Evolutionary conservation across 2,329 filamentous ascomycete species (phyloP).

Genomic region (Talaromyces rugulosus): DNA sequence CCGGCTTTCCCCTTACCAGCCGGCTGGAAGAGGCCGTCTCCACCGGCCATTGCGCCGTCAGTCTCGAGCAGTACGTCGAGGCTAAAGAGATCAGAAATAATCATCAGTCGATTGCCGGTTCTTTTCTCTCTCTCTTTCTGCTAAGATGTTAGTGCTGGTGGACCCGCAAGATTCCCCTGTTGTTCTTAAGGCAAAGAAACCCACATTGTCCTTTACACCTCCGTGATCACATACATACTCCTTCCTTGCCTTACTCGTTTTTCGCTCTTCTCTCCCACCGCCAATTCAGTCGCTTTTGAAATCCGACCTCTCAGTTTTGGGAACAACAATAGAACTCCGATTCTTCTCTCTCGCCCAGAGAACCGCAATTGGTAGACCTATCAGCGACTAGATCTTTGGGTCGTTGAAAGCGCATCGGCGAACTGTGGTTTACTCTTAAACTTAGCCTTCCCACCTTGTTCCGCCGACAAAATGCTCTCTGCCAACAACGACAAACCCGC

Average conservation of each 20-base stretch:
- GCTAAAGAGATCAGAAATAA: background rate
- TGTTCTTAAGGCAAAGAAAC: background rate
- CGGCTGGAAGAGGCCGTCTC: conserved; percentile 14
- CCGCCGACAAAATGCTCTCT: conserved; percentile 11
- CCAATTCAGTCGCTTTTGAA: background rate
- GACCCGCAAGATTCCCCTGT: background rate
- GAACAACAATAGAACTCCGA: background rate
- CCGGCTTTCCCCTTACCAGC: conserved; percentile 7
- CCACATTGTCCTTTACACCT: background rate
- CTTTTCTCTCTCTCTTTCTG: background rate
- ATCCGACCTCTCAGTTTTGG: background rate
- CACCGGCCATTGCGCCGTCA: conserved; percentile 6
- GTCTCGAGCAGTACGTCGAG: background rate
- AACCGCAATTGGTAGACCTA: background rate
- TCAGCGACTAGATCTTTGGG: background rate
- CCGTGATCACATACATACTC: background rate
- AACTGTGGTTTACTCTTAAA: background rate
- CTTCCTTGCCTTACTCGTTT: background rate
- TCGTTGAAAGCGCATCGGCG: background rate
- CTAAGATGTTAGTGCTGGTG: background rate
- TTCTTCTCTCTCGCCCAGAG: background rate
- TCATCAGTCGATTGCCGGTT: background rate
- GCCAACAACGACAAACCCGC: conserved; percentile 11
- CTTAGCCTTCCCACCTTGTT: background rate
- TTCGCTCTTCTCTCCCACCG: background rate